Percentiles rank a stretch among this genome's conserved stretches.
These are phyloP conservation scores for Calamus simplicifolius DNA, from an alignment of 176 grass and related monocot species.

Conservation along the genomic window DNA sequence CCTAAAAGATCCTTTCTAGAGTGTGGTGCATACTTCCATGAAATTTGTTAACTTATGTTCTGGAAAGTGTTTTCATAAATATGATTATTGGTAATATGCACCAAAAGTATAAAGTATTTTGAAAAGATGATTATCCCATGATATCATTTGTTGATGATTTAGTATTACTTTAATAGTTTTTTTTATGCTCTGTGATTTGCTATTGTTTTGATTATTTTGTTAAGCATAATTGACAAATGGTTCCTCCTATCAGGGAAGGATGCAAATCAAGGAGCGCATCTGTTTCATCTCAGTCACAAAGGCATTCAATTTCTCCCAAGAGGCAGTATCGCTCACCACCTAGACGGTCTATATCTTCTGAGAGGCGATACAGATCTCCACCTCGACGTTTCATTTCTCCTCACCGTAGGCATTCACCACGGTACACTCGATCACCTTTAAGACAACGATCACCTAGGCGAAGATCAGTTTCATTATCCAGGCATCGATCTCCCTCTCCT, in stretches of 20 bases:
- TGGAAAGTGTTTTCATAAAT: too few relatives aligned
- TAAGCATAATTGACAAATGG: not conserved
- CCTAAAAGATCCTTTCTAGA: too few relatives aligned
- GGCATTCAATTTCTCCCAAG: constrained; percentile 51
- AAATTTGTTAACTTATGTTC: too few relatives aligned
- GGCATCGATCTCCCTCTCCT: constrained; percentile 36
- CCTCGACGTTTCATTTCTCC: constrained; percentile 44
- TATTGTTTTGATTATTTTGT: too few relatives aligned
- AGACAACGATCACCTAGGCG: constrained; percentile 49
- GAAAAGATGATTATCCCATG: too few relatives aligned
- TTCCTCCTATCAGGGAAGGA: constrained; percentile 36
- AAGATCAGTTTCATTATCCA: constrained; percentile 32
- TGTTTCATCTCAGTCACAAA: constrained; percentile 34
- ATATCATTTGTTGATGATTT: too few relatives aligned
- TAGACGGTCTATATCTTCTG: constrained; percentile 33
- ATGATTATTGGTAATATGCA: too few relatives aligned
- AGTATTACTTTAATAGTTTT: too few relatives aligned
- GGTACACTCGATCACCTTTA: constrained; percentile 19
- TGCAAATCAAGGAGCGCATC: constrained; percentile 45
- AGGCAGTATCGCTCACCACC: constrained; percentile 38
- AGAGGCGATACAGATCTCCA: constrained; percentile 29
- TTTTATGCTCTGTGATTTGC: too few relatives aligned
- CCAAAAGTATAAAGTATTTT: too few relatives aligned
- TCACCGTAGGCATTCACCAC: constrained; percentile 38
- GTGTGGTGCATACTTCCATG: too few relatives aligned